Evolutionary conservation across 495 filamentous ascomycete genomes (phyloP).

Genomic region (Xylaria palmicola): DNA sequence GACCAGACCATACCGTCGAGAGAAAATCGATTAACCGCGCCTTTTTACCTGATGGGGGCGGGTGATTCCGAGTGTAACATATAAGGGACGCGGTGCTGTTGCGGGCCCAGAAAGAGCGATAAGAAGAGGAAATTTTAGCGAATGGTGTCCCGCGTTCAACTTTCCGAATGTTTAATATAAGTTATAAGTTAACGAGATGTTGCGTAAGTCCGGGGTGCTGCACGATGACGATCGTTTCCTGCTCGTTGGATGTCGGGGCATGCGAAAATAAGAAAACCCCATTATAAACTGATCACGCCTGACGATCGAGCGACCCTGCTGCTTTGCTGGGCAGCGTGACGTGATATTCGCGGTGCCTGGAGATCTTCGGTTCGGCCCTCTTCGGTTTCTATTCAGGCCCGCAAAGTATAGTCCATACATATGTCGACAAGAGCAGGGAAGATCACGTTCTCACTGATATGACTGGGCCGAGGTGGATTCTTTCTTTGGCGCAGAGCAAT

Average conservation of each 20-base stretch:
- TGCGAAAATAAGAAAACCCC: not conserved
- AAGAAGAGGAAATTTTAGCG: not conserved
- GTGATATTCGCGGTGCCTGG: not conserved
- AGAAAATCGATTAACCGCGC: not conserved
- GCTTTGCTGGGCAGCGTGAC: too few species aligned
- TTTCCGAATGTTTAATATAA: conserved; percentile 1
- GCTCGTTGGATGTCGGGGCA: not conserved
- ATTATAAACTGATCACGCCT: not conserved
- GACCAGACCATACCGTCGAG: not conserved
- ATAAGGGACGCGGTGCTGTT: not conserved
- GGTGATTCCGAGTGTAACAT: too few species aligned
- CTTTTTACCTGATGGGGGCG: not conserved
- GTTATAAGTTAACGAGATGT: not conserved
- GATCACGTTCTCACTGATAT: not conserved
- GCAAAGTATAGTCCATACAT: too few species aligned
- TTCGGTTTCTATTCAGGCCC: not conserved
- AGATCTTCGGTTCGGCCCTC: not conserved
- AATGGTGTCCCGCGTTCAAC: not conserved
- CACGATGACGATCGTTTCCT: conserved; percentile 12
- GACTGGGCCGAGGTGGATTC: not conserved
- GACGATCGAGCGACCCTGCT: too few species aligned
- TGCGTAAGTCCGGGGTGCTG: not conserved
- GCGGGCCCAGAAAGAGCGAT: not conserved
- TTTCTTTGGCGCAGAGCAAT: not conserved
- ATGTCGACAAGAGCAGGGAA: not conserved